phyloP scores from a whole-genome alignment of 2,329 filamentous ascomycete genomes.

The Hymenoscyphus repandus region DNA sequence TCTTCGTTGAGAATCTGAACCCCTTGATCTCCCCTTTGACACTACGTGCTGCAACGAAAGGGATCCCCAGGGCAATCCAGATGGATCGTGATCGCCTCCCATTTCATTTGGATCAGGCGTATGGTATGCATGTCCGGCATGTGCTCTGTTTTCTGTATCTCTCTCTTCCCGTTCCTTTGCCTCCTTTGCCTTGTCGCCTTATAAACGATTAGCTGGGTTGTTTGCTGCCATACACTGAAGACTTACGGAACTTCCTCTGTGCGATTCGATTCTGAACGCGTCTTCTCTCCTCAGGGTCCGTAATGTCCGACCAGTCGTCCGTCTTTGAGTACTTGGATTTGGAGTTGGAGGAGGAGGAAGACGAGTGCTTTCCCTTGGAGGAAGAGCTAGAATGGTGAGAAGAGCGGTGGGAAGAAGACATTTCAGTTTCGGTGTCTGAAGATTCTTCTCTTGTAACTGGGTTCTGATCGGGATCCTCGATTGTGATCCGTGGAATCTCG shows the following conservation, averaged over 20 bases:
- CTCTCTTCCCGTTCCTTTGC: constrained; percentile 61
- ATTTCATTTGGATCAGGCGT: constrained; percentile 55
- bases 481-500: constrained; percentile 20
- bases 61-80: constrained; percentile 68
- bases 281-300: constrained; percentile 64
- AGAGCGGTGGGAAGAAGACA: constrained; percentile 28
- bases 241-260: constrained; percentile 70
- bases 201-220: constrained; percentile 5
- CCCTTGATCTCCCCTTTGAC: constrained; percentile 38
- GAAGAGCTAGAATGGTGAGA: constrained; percentile 22
- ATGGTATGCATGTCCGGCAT: constrained; percentile 60
- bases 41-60: constrained; percentile 54
- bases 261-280: constrained; percentile 73
- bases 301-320: constrained; percentile 65
- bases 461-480: constrained; percentile 24
- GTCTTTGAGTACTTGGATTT: constrained; percentile 38
- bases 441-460: constrained; percentile 17
- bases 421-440: constrained; percentile 24
- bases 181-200: constrained; percentile 68
- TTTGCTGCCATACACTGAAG: not conserved
- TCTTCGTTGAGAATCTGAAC: constrained; percentile 37
- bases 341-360: constrained; percentile 19
- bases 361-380: constrained; percentile 19
- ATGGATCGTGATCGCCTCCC: constrained; percentile 46
- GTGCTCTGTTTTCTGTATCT: constrained; percentile 56